Conservation (phyloP, 2,329 filamentous ascomycete genomes). For the Sporothrix euskadiensis region DNA sequence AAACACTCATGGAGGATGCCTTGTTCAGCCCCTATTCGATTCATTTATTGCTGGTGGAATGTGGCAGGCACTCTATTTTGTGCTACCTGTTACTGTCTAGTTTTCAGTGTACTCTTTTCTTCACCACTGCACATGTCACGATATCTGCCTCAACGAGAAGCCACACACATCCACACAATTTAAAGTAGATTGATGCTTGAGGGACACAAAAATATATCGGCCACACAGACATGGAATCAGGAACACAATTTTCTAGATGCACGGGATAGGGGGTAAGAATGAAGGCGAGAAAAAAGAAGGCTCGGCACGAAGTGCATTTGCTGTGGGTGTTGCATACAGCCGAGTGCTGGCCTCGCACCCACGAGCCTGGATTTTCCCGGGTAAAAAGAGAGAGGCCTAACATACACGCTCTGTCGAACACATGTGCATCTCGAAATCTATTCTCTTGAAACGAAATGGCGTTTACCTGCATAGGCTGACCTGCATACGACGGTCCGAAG, state of each 20-base stretch:
- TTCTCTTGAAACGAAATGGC: constrained; percentile 9
- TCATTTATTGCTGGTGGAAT: not conserved
- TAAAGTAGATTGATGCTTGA: not conserved
- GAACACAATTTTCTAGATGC: not conserved
- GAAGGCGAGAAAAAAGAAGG: not conserved
- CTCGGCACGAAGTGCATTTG: not conserved
- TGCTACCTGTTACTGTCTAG: not conserved
- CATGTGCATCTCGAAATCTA: not conserved
- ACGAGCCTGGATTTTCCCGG: not conserved
- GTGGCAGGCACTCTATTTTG: constrained; percentile 9
- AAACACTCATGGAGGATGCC: not conserved
- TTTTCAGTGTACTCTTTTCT: not conserved
- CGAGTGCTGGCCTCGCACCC: not conserved
- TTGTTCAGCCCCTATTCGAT: not conserved
- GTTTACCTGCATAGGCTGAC: not conserved
- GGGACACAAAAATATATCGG: not conserved
- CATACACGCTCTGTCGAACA: not conserved
- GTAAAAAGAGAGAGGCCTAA: not conserved
- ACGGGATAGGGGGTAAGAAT: not conserved
- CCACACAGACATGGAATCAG: constrained; percentile 3
- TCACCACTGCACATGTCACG: not conserved
- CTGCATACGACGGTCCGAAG: not conserved
- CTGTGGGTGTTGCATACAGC: not conserved
- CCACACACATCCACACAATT: not conserved
- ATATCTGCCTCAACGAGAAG: not conserved